phyloP scores from a whole-genome alignment of 1,139 yeast species.

The Debaryomycetaceae sp. region DNA sequence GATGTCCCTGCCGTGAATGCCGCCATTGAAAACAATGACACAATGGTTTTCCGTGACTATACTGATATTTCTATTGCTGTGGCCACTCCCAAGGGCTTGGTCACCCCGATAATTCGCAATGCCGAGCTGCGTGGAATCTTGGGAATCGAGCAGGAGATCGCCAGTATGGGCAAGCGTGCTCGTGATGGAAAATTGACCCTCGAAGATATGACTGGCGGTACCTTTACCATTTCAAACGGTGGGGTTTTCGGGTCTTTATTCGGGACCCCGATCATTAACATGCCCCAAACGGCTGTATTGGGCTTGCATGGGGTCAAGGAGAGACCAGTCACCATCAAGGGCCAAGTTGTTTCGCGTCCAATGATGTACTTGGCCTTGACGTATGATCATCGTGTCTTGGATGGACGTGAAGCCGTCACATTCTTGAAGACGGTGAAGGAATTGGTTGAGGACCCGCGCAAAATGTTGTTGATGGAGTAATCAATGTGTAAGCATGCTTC shows the following conservation, averaged over 20 bases:
- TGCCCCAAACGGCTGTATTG: conserved; percentile 96
- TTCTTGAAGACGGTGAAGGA: conserved; percentile 95
- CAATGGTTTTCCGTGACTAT: conserved; percentile 92
- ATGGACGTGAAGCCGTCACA: conserved; percentile 98
- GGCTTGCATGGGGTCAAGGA: conserved; percentile 98
- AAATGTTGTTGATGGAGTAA: conserved; percentile 70
- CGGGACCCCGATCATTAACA: conserved; percentile 97
- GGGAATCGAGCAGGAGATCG: conserved; percentile 83
- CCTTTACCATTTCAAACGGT: conserved; percentile 97
- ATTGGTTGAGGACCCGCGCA: conserved; percentile 97
- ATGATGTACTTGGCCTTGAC: conserved; percentile 99
- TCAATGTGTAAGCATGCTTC: no score
- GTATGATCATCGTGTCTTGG: conserved; percentile 95
- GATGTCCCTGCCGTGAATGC: conserved; percentile 95
- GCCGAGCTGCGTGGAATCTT: conserved; percentile 85
- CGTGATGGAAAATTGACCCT: conserved; percentile 93
- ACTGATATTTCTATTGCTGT: conserved; percentile 95
- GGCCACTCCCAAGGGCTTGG: conserved; percentile 98
- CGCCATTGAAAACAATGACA: conserved; percentile 85
- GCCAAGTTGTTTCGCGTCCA: conserved; percentile 94
- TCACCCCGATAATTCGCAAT: conserved; percentile 96
- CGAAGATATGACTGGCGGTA: conserved; percentile 99
- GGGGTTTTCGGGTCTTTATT: conserved; percentile 97
- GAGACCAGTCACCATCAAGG: conserved; percentile 94
- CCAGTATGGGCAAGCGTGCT: conserved; percentile 79